These are phyloP conservation scores for Rhodotorula sp. DNA, from an alignment of 1,284 basidiomycete genomes.

Conservation along the genomic window DNA sequence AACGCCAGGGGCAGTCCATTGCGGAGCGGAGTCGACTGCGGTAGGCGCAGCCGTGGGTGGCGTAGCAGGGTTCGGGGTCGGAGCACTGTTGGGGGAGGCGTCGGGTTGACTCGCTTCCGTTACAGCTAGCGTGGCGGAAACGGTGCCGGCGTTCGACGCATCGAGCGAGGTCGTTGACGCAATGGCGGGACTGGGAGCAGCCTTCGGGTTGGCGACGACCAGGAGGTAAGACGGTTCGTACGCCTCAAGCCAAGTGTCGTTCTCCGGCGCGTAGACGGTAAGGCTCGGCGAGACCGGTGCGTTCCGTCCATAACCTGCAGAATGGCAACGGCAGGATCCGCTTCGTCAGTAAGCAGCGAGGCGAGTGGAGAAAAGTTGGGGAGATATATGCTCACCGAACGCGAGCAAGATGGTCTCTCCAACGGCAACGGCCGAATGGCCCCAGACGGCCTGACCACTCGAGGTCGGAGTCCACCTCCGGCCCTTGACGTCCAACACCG, in stretches of 20 bases:
- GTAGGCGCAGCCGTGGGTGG: no score
- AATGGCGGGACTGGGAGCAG: neutral
- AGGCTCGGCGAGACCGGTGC: slow-evolving; percentile 12
- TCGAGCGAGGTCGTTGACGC: neutral
- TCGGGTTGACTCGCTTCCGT: no score
- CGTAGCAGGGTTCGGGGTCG: no score
- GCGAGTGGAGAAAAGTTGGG: no score
- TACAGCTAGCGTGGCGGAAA: no score
- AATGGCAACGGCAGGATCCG: fast-evolving
- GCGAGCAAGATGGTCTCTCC: slow-evolving; percentile 32
- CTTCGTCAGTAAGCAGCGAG: neutral
- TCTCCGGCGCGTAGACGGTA: slow-evolving; percentile 20
- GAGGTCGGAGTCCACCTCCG: slow-evolving; percentile 12
- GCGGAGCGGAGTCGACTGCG: neutral
- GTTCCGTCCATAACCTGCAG: slow-evolving; percentile 29
- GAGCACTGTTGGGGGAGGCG: no score
- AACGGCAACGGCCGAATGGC: slow-evolving; percentile 15
- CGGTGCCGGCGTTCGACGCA: no score
- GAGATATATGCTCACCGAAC: slow-evolving; percentile 24
- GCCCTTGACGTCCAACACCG: slow-evolving; percentile 19
- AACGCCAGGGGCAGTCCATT: slow-evolving; percentile 10
- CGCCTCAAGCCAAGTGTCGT: slow-evolving; percentile 28
- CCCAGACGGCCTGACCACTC: slow-evolving; percentile 16
- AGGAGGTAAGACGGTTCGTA: slow-evolving; percentile 29
- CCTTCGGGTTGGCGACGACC: slow-evolving; percentile 23